Conservation (phyloP, 202 grass and related monocot species). For the Digitaria exilis region DNA sequence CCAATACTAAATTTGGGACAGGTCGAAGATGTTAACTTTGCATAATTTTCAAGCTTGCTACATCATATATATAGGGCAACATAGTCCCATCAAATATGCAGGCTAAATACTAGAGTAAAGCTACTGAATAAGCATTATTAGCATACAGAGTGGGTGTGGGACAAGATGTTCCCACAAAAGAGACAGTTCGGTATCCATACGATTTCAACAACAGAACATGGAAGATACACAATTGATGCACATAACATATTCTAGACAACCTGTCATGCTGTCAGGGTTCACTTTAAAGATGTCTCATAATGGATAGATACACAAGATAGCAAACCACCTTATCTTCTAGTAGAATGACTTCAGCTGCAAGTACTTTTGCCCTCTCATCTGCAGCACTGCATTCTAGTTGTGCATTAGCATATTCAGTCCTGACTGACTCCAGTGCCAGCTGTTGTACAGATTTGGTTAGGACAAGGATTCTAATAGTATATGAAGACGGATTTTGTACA, state of each 20-base stretch:
- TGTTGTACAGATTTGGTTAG: conserved; percentile 44
- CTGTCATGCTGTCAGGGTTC: background rate
- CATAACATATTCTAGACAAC: conserved; percentile 11
- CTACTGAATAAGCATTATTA: conserved; percentile 1
- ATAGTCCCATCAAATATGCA: background rate
- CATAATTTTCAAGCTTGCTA: conserved; percentile 21
- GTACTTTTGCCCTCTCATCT: conserved; percentile 95
- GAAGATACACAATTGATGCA: background rate
- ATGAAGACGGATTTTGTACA: background rate
- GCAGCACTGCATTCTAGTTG: conserved; percentile 93
- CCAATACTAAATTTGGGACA: background rate
- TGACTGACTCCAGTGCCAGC: conserved; percentile 80
- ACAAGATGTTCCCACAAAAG: background rate
- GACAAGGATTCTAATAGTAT: conserved; percentile 22
- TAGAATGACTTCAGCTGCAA: conserved; percentile 97
- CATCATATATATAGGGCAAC: background rate
- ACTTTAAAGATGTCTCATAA: conserved; percentile 35
- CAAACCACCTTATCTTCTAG: conserved; percentile 96
- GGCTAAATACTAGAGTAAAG: conserved; percentile 23
- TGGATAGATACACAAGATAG: conserved; percentile 28
- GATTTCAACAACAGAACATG: conserved; percentile 12
- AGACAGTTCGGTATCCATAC: background rate
- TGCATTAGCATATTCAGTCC: conserved; percentile 85
- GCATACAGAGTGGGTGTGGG: background rate
- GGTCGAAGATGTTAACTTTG: background rate